Evolutionary conservation across 169 alveolate genomes (phyloP).

Genomic region (Babesia ovis): DNA sequence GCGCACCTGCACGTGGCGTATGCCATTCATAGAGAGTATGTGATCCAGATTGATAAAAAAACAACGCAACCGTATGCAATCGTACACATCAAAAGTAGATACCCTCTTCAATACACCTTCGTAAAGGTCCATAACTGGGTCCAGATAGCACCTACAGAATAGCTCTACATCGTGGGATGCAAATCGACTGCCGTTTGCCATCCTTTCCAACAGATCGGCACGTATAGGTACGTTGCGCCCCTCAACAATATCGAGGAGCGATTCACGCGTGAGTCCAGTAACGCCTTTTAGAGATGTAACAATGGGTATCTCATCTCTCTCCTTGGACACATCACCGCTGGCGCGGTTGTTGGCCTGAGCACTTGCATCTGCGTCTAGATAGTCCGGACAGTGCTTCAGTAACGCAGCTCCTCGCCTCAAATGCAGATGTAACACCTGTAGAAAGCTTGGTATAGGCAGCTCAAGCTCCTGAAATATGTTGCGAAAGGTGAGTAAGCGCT

Average conservation of each 20-base stretch:
- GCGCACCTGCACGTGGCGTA: constrained; percentile 32
- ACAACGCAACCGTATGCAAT: constrained; percentile 45
- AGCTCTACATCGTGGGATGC: constrained; percentile 10
- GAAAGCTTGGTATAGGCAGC: constrained; percentile 21
- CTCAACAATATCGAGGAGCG: constrained; percentile 8
- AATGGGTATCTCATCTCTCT: neutral
- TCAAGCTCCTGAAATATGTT: constrained; percentile 31
- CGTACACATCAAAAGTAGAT: constrained; percentile 21
- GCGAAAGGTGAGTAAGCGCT: constrained; percentile 21
- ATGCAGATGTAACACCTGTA: constrained; percentile 43
- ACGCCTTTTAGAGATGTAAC: constrained; percentile 6
- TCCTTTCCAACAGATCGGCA: constrained; percentile 3
- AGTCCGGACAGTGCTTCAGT: constrained; percentile 14
- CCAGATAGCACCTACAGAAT: constrained; percentile 48
- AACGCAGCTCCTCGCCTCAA: constrained; percentile 47
- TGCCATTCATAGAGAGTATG: constrained; percentile 5
- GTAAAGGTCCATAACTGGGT: constrained; percentile 38
- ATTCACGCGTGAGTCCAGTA: neutral
- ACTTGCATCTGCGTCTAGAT: constrained; percentile 12
- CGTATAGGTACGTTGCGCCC: constrained; percentile 4
- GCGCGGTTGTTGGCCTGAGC: neutral
- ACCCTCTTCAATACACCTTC: constrained; percentile 42
- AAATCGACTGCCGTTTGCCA: neutral
- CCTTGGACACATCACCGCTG: neutral
- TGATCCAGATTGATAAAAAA: constrained; percentile 49